These are phyloP conservation scores for Amaranthus tricolor DNA, from an alignment of 179 eudicot species.

Conservation along the genomic window DNA sequence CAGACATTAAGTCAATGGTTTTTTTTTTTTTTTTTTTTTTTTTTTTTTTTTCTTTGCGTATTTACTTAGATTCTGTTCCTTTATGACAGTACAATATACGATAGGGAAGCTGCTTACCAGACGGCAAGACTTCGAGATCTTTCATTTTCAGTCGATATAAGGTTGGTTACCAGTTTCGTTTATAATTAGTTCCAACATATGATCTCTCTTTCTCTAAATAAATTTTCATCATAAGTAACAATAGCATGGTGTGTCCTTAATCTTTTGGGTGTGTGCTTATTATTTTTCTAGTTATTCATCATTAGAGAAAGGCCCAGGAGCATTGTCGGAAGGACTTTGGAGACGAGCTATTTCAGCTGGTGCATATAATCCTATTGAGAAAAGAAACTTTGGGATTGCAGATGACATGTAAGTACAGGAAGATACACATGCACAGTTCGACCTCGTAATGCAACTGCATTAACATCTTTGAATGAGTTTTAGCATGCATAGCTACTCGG, in stretches of 20 bases:
- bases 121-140: conserved; percentile 90
- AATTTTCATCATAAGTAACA: neutral
- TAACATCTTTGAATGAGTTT: conserved; percentile 5
- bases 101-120: conserved; percentile 76
- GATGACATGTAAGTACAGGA: conserved; percentile 75
- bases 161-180: conserved; percentile 38
- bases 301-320: conserved; percentile 54
- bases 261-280: conserved; percentile 1
- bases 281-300: conserved; percentile 56
- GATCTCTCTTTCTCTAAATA: neutral
- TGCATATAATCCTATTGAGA: conserved; percentile 76
- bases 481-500: conserved; percentile 9
- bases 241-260: neutral
- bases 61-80: conserved; percentile 16
- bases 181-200: neutral
- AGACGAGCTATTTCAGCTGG: conserved; percentile 84
- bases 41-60: conserved; percentile 8
- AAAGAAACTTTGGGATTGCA: conserved; percentile 89
- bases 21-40: no score
- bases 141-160: conserved; percentile 91
- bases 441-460: neutral
- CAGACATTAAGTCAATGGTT: conserved; percentile 6
- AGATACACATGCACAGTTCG: conserved; percentile 3
- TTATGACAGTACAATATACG: conserved; percentile 64
- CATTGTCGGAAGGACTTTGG: conserved; percentile 86